These are phyloP conservation scores for Talaromyces sp. DNA, from an alignment of 2,329 filamentous ascomycete species.

Conservation along the genomic window DNA sequence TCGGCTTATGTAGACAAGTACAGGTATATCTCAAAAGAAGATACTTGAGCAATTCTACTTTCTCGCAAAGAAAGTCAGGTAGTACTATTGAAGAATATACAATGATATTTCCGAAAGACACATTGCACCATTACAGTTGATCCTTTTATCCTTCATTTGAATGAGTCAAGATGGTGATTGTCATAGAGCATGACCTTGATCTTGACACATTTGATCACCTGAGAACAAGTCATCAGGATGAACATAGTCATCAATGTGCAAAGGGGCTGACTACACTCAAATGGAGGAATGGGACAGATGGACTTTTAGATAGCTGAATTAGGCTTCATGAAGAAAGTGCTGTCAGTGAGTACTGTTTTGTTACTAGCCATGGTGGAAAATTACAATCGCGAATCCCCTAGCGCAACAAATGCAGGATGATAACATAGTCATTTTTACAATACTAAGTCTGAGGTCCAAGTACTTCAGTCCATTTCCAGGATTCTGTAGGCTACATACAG, in stretches of 20 bases:
- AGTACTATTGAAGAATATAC: neutral
- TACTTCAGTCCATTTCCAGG: neutral
- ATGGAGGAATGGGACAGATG: neutral
- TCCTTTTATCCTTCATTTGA: neutral
- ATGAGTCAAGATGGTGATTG: neutral
- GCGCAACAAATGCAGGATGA: neutral
- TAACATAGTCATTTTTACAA: neutral
- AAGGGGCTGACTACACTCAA: neutral
- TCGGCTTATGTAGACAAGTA: neutral
- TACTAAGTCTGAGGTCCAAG: too few species aligned
- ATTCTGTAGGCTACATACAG: neutral
- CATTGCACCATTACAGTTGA: neutral
- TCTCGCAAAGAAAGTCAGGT: neutral
- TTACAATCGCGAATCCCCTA: neutral
- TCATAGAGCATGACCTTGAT: neutral
- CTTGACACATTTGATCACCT: neutral
- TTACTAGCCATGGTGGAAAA: neutral
- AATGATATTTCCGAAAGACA: neutral
- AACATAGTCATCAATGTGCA: neutral
- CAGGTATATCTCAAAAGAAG: neutral
- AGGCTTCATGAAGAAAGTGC: neutral
- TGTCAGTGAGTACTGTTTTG: neutral
- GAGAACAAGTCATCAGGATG: neutral
- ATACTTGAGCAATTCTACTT: neutral
- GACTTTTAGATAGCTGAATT: neutral